Evolutionary conservation across 2,329 filamentous ascomycete species (phyloP), one percentile per base, ranked within the genome.

Genomic region (Trichoderma oligosporum): DNA sequence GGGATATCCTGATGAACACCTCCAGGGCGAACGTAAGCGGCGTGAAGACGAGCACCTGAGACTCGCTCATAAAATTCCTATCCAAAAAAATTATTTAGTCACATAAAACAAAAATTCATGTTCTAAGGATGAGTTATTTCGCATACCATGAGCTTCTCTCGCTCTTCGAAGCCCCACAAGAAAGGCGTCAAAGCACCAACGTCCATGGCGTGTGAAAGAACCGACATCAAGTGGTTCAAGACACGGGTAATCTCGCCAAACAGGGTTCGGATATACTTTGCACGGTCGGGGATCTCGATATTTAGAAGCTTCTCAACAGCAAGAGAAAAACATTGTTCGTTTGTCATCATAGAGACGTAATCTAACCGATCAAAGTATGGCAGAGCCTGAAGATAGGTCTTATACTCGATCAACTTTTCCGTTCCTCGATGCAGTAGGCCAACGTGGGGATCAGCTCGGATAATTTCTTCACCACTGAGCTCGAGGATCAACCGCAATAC

Each of bases 341-440:
- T 99, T 69, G 94, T 99, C 94, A 99, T 99, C 95, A 99, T 99
- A 69, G 91, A 97, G 66, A 97, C 92, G 75, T 99, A 99, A 77
- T 99, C 94, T 74, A 99, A 82, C 67, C 94, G 91, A 78, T 99
- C 94, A 73, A 99, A 99, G 81, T 99, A 99, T 57, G 94, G 94
- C 71, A 99, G 81, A 58, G 94, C 94, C 81, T 99, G 94, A 70
- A 97, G 83, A 72, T 99, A 99, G 67, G 93, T 96, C 83, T 96
- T 97, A 84, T 99, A 99, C 82, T 99, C 94, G 77, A 97, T 97
- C 77, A 99, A 85, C 83, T 99, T 99, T 82, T 99, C 94, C 62
- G 94, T 99, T 66, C 94, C 94, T 68, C 94, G 86, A 76, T 99
- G 94, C 69, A 99, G 83, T 74, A 99, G 80, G 58, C 94, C 94